Base-by-base conservation (phyloP, 2,329 filamentous ascomycete species). In the Monilinia aucupariae region DNA sequence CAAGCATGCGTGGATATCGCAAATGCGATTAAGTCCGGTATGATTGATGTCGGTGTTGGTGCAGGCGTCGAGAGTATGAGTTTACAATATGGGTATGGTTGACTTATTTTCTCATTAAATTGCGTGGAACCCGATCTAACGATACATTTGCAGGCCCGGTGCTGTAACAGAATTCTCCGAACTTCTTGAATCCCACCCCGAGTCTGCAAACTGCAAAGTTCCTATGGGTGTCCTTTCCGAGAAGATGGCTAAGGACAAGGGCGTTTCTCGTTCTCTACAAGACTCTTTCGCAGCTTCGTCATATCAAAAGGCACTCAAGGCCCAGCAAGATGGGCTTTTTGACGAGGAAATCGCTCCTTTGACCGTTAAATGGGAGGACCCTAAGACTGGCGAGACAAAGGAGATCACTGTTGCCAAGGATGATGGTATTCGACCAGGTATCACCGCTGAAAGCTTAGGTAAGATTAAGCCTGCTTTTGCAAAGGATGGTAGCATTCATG, bases 41-140 rank as follows among this genome's bases (percentile, higher is more conserved):
- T 96, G 89, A 97, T 97, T 73, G 93, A 97, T 69, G 79, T 97
- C 67, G 94, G 94, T 71, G 86, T 97, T 70, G 94, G 93, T 69
- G 92, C 92, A 25, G 94, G 94, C 73, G 92, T 96, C 30, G 94
- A 99, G 85, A 94, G 90, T 81, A 99, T 99, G 94, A 90, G 85
- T 73, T 82, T 82, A 64, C 90, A 97, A 74, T 97, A 97, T 76
- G 94, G 93, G 86, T 89, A 79, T 71, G 84, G 77, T 43, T 50
- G 9, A 37, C 5, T 48, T 34, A 4, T 37, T 32, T 13, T 13
- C 9, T 13, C 9, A 22, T 30, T 22, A 9, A 50, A 30, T 13
- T 4, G 12, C 43, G 25, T 20, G 39, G 15, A 61, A 52, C 20
- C 17, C 59, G 30, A 17, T 34, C 50, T 68, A 52, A 58, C 61